These are phyloP conservation scores for Mimosa pudica DNA, from an alignment of 306 rosid species.

Conservation along the genomic window DNA sequence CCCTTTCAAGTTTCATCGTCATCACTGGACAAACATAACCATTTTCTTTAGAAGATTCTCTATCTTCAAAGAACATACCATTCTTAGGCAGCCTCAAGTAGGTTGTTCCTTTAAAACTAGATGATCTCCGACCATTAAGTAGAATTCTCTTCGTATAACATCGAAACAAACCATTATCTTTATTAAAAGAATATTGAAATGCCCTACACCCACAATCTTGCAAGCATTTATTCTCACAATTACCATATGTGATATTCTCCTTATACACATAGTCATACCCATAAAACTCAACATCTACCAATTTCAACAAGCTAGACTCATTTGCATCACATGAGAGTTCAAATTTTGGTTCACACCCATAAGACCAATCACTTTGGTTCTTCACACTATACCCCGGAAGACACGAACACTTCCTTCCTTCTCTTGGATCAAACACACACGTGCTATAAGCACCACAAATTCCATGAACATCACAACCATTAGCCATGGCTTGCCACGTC, in stretches of 20 bases:
- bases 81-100: conserved; percentile 39
- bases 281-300: conserved; percentile 25
- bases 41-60: not conserved
- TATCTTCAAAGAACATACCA: not conserved
- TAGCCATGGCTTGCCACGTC: conserved; percentile 37
- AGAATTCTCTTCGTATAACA: conserved; percentile 38
- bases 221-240: conserved; percentile 33
- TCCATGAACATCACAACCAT: conserved; percentile 27
- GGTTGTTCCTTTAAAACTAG: conserved; percentile 17
- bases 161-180: not conserved
- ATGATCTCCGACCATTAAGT: conserved; percentile 30
- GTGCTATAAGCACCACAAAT: conserved; percentile 41
- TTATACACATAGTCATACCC: conserved; percentile 22
- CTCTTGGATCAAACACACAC: conserved; percentile 11
- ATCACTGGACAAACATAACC: conserved; percentile 4
- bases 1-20: conserved; percentile 8
- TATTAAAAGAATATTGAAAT: conserved; percentile 29
- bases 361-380: conserved; percentile 29
- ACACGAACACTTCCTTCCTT: conserved; percentile 26
- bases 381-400: conserved; percentile 19
- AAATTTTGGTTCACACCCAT: conserved; percentile 42
- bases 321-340: conserved; percentile 9
- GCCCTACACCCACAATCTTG: conserved; percentile 29
- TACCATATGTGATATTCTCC: not conserved
- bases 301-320: not conserved